A percentile compares a stretch with the other conserved stretches of the same genome.
Evolutionary conservation across 2,329 filamentous ascomycete genomes (phyloP).

Genomic region (Neoascochyta sp.): DNA sequence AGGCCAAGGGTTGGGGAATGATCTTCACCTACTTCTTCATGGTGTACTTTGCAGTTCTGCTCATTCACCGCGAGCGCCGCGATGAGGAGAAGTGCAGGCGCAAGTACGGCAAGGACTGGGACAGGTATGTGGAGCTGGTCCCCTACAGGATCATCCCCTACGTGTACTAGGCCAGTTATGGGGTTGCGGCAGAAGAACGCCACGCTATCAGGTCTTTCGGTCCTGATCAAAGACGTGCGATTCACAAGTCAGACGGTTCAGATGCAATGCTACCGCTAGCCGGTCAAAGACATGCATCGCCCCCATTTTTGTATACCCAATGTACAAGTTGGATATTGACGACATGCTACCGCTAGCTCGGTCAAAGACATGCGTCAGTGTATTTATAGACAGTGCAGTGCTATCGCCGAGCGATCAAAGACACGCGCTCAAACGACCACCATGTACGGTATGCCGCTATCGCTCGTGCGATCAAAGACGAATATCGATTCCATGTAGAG

Average conservation of each 20-base stretch:
- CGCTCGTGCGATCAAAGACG: conserved; percentile 15
- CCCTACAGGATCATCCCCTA: conserved; percentile 79
- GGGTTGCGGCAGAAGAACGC: conserved; percentile 8
- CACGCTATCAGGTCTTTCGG: conserved; percentile 21
- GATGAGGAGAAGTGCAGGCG: conserved; percentile 87
- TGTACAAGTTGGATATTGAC: conserved; percentile 4
- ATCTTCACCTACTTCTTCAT: conserved; percentile 93
- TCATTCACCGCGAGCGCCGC: conserved; percentile 79
- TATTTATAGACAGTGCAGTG: conserved; percentile 12
- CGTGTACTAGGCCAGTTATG: conserved; percentile 59
- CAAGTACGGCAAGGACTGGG: conserved; percentile 94
- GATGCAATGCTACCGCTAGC: conserved; percentile 25
- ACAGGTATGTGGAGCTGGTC: conserved; percentile 79
- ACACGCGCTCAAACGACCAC: conserved; percentile 9
- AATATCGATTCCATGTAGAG: conserved; percentile 10
- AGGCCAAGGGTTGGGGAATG: conserved; percentile 77
- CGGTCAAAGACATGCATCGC: conserved; percentile 19
- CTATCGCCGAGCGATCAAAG: conserved; percentile 19
- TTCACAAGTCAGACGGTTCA: neutral
- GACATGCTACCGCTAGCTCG: conserved; percentile 18
- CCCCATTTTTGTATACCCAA: no score
- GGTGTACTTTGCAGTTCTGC: conserved; percentile 80
- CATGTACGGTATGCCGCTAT: conserved; percentile 11
- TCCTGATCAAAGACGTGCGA: conserved; percentile 28
- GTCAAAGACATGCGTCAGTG: conserved; percentile 24